Conservation (phyloP, 345 rosid species). For the Aquilaria malaccensis region DNA sequence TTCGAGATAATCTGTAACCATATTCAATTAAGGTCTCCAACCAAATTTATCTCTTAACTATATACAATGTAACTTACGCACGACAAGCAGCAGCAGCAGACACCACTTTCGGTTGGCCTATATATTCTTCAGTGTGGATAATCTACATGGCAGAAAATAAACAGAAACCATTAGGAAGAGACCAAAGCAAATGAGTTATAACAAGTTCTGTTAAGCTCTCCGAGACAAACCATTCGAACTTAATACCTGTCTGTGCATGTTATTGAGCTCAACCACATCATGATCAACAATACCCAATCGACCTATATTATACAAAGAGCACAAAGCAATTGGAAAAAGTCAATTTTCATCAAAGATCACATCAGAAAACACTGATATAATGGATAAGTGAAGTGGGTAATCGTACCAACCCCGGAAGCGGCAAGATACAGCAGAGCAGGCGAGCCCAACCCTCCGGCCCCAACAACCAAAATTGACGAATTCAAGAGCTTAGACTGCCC, state of each 20-base stretch:
- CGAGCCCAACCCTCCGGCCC: conserved; percentile 96
- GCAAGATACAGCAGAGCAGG: conserved; percentile 88
- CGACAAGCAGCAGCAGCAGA: conserved; percentile 89
- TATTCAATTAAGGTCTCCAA: too few species aligned
- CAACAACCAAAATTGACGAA: conserved; percentile 75
- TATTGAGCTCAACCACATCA: conserved; percentile 91
- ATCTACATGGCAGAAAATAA: conserved; percentile 33
- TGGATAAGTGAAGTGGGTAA: background rate
- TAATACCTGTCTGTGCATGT: conserved; percentile 96
- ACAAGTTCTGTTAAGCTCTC: background rate
- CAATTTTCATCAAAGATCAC: background rate
- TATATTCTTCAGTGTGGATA: conserved; percentile 88
- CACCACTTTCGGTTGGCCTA: conserved; percentile 86
- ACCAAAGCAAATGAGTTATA: background rate
- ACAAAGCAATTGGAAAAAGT: background rate
- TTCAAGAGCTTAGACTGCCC: conserved; percentile 77
- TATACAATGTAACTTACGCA: conserved; percentile 37
- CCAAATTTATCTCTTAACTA: too few species aligned
- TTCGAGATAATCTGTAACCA: too few species aligned
- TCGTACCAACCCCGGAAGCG: conserved; percentile 82
- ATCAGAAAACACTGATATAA: background rate
- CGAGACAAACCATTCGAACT: background rate
- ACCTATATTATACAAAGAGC: conserved; percentile 34
- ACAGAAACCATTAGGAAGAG: background rate
- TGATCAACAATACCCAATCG: conserved; percentile 88